Conservation (phyloP, 2,329 filamentous ascomycete species). For the Hypoxylon sp. region DNA sequence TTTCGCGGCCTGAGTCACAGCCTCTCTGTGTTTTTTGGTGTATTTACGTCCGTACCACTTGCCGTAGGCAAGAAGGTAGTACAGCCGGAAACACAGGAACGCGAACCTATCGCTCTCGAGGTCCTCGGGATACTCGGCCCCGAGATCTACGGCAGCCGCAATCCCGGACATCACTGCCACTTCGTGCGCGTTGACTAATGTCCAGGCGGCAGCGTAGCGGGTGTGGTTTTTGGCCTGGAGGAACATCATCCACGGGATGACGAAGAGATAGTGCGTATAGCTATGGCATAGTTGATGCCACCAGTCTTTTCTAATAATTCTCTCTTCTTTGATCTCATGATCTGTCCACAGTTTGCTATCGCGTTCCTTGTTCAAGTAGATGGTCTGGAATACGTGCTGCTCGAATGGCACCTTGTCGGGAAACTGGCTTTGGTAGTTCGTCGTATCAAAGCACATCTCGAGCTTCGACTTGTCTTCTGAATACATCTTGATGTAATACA, state of each 20-base stretch:
- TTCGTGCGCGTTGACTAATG: slow-evolving; percentile 75
- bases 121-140: slow-evolving; percentile 72
- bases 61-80: slow-evolving; percentile 71
- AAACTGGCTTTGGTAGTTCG: slow-evolving; percentile 70
- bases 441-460: slow-evolving; percentile 67
- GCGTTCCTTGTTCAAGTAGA: slow-evolving; percentile 68
- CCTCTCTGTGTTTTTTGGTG: slow-evolving; percentile 44
- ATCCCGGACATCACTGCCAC: slow-evolving; percentile 75
- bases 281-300: slow-evolving; percentile 72
- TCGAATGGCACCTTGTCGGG: slow-evolving; percentile 60
- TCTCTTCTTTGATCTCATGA: slow-evolving; percentile 63
- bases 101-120: slow-evolving; percentile 72
- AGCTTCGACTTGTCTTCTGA: slow-evolving; percentile 63
- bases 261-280: slow-evolving; percentile 68
- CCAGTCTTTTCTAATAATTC: slow-evolving; percentile 69
- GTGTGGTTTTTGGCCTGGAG: slow-evolving; percentile 71
- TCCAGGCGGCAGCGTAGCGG: slow-evolving; percentile 73
- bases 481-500: slow-evolving; percentile 69
- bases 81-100: slow-evolving; percentile 69
- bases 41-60: slow-evolving; percentile 66
- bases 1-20: slow-evolving; percentile 53
- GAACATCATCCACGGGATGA: slow-evolving; percentile 74
- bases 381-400: slow-evolving; percentile 58
- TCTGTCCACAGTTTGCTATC: slow-evolving; percentile 66
- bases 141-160: slow-evolving; percentile 74